Conservation (phyloP, 192 early-diverging fungal genomes). For the Linderina pennispora region DNA sequence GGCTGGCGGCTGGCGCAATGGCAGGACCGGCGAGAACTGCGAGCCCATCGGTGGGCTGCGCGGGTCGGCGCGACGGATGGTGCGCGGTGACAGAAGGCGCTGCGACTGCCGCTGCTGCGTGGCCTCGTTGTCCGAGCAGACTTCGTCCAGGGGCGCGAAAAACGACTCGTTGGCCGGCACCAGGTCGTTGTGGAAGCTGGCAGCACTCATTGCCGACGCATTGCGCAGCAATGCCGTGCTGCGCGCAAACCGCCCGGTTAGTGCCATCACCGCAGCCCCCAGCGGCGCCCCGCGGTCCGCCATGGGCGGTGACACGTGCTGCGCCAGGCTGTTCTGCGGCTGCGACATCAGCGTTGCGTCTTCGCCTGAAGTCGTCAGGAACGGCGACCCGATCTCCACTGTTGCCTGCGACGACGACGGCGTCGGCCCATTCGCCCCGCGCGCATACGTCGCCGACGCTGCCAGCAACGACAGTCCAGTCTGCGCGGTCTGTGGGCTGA, state of each 20-base stretch:
- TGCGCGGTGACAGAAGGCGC: too few species aligned
- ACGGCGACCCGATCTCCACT: conserved; percentile 17
- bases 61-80: too few species aligned
- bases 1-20: background rate
- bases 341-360: conserved; percentile 45
- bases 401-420: conserved; percentile 9
- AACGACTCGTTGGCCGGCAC: conserved; percentile 41
- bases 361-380: conserved; percentile 21
- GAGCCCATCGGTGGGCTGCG: background rate
- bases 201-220: conserved; percentile 29
- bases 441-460: conserved; percentile 36
- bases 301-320: conserved; percentile 31
- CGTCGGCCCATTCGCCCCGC: conserved; percentile 5
- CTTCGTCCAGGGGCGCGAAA: conserved; percentile 45
- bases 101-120: background rate
- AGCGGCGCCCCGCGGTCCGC: conserved; percentile 4
- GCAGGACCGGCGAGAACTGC: background rate
- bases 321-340: conserved; percentile 43
- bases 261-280: conserved; percentile 4
- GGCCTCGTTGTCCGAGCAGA: conserved; percentile 27
- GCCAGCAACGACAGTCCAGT: conserved; percentile 39
- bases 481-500: conserved; percentile 43
- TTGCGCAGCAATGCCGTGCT: conserved; percentile 35
- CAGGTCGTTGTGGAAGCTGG: conserved; percentile 39
- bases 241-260: conserved; percentile 23